A percentile compares a stretch with the other conserved stretches of the same genome.
These are phyloP conservation scores for Metschnikowia noctiluminum DNA, from an alignment of 805 yeast genomes.

Conservation along the genomic window DNA sequence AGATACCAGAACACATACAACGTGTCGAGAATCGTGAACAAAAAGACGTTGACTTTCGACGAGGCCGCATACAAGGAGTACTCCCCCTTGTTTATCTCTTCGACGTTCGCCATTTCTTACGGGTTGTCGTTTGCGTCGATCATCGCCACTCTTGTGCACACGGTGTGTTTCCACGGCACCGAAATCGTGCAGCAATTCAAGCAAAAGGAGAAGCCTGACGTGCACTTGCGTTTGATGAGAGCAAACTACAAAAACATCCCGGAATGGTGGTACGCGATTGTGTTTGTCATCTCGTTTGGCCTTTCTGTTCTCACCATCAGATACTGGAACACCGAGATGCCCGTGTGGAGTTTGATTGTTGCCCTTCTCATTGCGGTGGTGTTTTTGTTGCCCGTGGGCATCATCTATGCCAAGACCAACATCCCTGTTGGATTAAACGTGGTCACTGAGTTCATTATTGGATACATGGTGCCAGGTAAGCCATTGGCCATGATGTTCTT, in stretches of 20 bases:
- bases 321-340: slow-evolving; percentile 42
- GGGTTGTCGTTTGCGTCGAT: slow-evolving; percentile 60
- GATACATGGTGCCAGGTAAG: slow-evolving; percentile 47
- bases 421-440: slow-evolving; percentile 41
- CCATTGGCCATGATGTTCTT: slow-evolving; percentile 48
- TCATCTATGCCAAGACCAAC: slow-evolving; percentile 35
- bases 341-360: slow-evolving; percentile 39
- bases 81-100: slow-evolving; percentile 61
- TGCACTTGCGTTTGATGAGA: slow-evolving; percentile 55
- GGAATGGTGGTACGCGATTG: slow-evolving; percentile 41
- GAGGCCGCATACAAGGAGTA: slow-evolving; percentile 48
- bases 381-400: slow-evolving; percentile 40
- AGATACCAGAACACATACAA: slow-evolving; percentile 49
- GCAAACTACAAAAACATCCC: slow-evolving; percentile 38
- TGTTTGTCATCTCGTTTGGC: slow-evolving; percentile 32
- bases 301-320: slow-evolving; percentile 36
- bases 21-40: slow-evolving; percentile 46
- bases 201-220: slow-evolving; percentile 33
- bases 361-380: slow-evolving; percentile 38
- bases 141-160: slow-evolving; percentile 57
- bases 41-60: slow-evolving; percentile 39
- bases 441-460: slow-evolving; percentile 41
- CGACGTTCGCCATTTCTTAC: slow-evolving; percentile 57
- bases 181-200: slow-evolving; percentile 40
- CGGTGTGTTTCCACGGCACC: slow-evolving; percentile 53